These are phyloP conservation scores for Cordia subcordata DNA, from an alignment of 257 asterid species.

Conservation along the genomic window DNA sequence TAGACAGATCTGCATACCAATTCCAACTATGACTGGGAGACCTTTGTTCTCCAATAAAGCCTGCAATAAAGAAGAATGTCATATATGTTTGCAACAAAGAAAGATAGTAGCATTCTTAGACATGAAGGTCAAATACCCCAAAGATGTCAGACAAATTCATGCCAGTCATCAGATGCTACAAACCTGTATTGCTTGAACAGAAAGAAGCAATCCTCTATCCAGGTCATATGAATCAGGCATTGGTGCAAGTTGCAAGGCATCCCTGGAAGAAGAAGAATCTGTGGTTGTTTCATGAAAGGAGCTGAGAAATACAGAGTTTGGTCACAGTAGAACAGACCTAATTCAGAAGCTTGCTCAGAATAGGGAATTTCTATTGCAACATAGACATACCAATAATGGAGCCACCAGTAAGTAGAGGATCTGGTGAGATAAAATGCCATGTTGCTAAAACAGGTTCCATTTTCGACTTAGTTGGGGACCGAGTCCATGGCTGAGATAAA, in stretches of 20 bases:
- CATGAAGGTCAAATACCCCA: slow-evolving; percentile 13
- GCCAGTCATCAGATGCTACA: slow-evolving; percentile 9
- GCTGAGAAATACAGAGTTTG: slow-evolving; percentile 15
- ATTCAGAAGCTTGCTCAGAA: background rate
- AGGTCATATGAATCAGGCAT: slow-evolving; percentile 92
- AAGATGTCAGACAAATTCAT: slow-evolving; percentile 12
- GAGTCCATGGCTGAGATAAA: slow-evolving; percentile 96
- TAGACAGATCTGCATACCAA: slow-evolving; percentile 53
- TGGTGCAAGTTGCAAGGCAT: slow-evolving; percentile 75
- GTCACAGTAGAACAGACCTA: background rate
- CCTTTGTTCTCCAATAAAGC: slow-evolving; percentile 95
- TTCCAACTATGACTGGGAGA: slow-evolving; percentile 94
- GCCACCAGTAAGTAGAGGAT: slow-evolving; percentile 47
- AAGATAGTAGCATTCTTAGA: slow-evolving; percentile 7
- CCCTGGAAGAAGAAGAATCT: slow-evolving; percentile 81
- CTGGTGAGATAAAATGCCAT: slow-evolving; percentile 67
- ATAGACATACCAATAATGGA: slow-evolving; percentile 35
- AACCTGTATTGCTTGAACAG: slow-evolving; percentile 97
- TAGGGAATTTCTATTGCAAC: background rate
- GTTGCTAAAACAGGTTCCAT: slow-evolving; percentile 84
- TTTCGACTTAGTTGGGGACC: slow-evolving; percentile 91
- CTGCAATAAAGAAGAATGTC: slow-evolving; percentile 36
- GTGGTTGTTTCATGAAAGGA: slow-evolving; percentile 58
- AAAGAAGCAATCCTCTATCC: slow-evolving; percentile 94
- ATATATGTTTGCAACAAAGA: slow-evolving; percentile 14